Evolutionary conservation across 2,329 filamentous ascomycete genomes (phyloP).

Genomic region (Ascochyta pisi): DNA sequence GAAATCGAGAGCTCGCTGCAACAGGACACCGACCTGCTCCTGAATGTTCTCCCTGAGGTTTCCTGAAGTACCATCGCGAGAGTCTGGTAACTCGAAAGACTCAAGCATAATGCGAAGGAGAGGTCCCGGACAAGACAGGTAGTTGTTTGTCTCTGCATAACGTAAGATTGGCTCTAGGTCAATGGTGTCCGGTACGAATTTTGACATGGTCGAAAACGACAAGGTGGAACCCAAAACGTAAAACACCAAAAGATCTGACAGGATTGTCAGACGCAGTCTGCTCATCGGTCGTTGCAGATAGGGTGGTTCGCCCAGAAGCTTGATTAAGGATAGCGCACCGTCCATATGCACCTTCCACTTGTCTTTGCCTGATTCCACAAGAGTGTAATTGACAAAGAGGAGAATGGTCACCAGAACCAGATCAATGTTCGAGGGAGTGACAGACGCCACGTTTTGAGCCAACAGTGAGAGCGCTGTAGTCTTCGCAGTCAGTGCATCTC

Average conservation of each 20-base stretch:
- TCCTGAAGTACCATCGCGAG: conserved; percentile 19
- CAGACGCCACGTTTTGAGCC: conserved; percentile 40
- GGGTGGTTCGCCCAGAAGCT: conserved; percentile 43
- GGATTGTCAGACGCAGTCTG: conserved; percentile 40
- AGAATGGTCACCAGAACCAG: conserved; percentile 56
- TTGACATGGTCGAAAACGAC: conserved; percentile 34
- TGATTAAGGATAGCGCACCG: conserved; percentile 57
- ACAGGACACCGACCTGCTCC: conserved; percentile 31
- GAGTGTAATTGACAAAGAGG: conserved; percentile 58
- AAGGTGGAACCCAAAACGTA: conserved; percentile 46
- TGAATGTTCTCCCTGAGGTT: conserved; percentile 28
- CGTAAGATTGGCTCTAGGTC: conserved; percentile 45
- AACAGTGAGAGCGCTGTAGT: conserved; percentile 56
- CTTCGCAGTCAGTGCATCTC: conserved; percentile 55
- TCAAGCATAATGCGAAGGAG: conserved; percentile 47
- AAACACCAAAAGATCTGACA: conserved; percentile 48
- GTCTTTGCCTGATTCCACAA: conserved; percentile 59
- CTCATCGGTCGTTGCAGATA: conserved; percentile 42
- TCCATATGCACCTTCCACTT: conserved; percentile 61
- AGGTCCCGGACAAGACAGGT: conserved; percentile 46
- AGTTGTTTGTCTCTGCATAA: conserved; percentile 51
- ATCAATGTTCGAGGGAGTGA: conserved; percentile 46
- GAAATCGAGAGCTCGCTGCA: conserved; percentile 40
- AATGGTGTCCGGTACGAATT: conserved; percentile 40
- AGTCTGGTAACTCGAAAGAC: conserved; percentile 44